Evolutionary conservation across 2,329 filamentous ascomycete species (phyloP).

Genomic region (Scytalidium sp.): DNA sequence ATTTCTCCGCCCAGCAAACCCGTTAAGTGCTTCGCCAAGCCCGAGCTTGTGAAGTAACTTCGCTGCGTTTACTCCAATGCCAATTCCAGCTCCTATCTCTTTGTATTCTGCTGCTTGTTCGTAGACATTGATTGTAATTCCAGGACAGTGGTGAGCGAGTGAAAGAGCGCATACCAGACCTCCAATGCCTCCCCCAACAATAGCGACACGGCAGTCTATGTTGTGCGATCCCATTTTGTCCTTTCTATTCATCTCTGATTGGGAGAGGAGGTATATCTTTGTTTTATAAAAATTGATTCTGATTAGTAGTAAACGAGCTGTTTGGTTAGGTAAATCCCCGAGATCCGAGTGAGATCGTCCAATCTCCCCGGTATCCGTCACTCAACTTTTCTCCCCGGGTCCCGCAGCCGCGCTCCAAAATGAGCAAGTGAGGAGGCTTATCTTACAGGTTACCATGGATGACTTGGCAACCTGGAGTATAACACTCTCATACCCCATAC

Average conservation of each 20-base stretch:
- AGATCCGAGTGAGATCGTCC: not conserved
- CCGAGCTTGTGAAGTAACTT: constrained; percentile 19
- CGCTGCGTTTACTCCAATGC: constrained; percentile 7
- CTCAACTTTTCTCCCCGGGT: not conserved
- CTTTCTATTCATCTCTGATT: too few species aligned
- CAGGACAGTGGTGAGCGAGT: constrained; percentile 34
- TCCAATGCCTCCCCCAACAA: constrained; percentile 42
- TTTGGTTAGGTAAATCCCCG: not conserved
- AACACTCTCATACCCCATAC: not conserved
- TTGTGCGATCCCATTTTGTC: not conserved
- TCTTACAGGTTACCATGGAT: not conserved
- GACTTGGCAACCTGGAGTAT: not conserved
- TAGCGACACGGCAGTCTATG: constrained; percentile 24
- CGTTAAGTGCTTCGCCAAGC: constrained; percentile 25
- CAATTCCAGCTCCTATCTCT: constrained; percentile 38
- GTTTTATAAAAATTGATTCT: not conserved
- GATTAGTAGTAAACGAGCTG: not conserved
- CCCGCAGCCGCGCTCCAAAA: not conserved
- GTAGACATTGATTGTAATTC: constrained; percentile 45
- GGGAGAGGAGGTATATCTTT: not conserved
- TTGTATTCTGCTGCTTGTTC: constrained; percentile 51
- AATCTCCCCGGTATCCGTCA: not conserved
- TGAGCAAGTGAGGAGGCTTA: not conserved
- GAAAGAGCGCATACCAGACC: constrained; percentile 51
- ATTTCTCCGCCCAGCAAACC: constrained; percentile 26